Evolutionary conservation across 345 rosid genomes (phyloP).

Genomic region (Citrus hindsii): DNA sequence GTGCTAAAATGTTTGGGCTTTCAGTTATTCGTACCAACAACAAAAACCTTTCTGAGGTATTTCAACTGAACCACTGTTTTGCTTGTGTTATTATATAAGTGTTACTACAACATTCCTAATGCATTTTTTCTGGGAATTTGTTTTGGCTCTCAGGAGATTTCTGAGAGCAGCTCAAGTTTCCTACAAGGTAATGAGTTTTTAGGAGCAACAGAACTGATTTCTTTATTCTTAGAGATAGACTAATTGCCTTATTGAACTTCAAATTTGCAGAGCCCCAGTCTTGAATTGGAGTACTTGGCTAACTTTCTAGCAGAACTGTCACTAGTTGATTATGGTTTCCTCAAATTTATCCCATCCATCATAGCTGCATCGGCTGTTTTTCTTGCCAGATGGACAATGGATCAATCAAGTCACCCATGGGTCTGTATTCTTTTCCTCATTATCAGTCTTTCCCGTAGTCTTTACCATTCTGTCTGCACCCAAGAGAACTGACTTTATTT

Average conservation of each 20-base stretch:
- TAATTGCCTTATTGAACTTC: conserved; percentile 10
- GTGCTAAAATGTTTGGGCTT: conserved; percentile 69
- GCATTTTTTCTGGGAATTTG: conserved; percentile 1
- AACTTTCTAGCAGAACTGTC: conserved; percentile 81
- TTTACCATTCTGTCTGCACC: not conserved
- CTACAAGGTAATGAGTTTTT: conserved; percentile 41
- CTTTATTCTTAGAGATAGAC: conserved; percentile 8
- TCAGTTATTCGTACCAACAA: conserved; percentile 63
- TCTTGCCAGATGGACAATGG: conserved; percentile 90
- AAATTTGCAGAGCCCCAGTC: conserved; percentile 61
- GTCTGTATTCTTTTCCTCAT: conserved; percentile 36
- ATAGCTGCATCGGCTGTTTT: conserved; percentile 92
- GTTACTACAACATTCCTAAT: conserved; percentile 7
- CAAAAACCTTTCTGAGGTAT: conserved; percentile 89
- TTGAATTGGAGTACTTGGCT: conserved; percentile 73
- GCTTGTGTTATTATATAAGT: not conserved
- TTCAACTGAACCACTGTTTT: conserved; percentile 4
- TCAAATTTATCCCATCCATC: conserved; percentile 71
- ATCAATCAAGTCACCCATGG: conserved; percentile 85
- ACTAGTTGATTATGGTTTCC: conserved; percentile 52
- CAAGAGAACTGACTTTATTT: conserved; percentile 11
- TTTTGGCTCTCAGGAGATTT: conserved; percentile 66
- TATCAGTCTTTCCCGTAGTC: not conserved
- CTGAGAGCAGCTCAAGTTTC: conserved; percentile 85
- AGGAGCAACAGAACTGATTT: not conserved